Conservation (phyloP, 441 rosid species). For the Populus hybrid region DNA sequence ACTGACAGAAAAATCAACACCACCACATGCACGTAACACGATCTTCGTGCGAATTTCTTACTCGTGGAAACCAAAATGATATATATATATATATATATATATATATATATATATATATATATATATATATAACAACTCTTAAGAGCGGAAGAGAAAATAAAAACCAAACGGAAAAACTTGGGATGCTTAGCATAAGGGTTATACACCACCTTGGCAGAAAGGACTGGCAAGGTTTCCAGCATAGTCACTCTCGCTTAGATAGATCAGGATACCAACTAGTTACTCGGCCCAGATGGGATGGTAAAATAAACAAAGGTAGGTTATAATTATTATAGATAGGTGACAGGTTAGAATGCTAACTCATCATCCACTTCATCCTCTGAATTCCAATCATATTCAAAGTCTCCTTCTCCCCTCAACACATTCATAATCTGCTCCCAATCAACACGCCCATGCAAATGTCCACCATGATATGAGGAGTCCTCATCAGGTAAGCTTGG, state of each 20-base stretch:
- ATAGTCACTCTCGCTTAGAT: neutral
- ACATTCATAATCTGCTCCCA: slow-evolving; percentile 50
- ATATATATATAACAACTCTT: too few relatives aligned
- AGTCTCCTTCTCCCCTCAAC: slow-evolving; percentile 33
- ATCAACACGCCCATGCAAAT: slow-evolving; percentile 26
- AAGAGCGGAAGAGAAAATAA: neutral
- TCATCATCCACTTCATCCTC: slow-evolving; percentile 46
- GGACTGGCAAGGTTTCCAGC: neutral
- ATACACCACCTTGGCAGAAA: neutral
- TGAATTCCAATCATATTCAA: slow-evolving; percentile 37
- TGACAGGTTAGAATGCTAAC: slow-evolving; percentile 8
- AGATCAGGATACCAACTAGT: neutral
- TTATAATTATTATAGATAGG: neutral
- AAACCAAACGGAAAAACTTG: neutral
- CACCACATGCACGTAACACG: neutral
- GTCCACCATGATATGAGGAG: neutral
- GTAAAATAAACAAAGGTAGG: neutral
- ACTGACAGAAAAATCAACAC: neutral
- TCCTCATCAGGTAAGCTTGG: slow-evolving; percentile 23
- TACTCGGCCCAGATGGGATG: neutral
- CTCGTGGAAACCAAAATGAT: too few relatives aligned
- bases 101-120: too few relatives aligned
- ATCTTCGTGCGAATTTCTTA: neutral
- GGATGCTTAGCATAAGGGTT: neutral
- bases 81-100: too few relatives aligned